Evolutionary conservation across 1,139 yeast species (phyloP).

Genomic region (Geotrichum histeridarum): DNA sequence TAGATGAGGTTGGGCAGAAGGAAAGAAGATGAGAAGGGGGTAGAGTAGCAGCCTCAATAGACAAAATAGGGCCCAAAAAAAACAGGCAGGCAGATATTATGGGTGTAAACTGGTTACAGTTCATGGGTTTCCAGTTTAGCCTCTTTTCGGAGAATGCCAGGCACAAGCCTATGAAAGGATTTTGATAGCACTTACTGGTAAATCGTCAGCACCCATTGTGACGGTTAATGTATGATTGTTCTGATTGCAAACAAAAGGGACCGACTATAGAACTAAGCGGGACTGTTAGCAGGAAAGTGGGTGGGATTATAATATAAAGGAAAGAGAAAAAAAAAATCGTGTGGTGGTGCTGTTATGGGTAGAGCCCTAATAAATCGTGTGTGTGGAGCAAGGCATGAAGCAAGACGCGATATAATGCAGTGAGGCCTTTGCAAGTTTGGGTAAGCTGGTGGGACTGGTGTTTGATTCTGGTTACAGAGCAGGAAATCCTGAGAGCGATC

Average conservation of each 20-base stretch:
- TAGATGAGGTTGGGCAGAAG: not conserved
- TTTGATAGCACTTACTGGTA: conserved; percentile 23
- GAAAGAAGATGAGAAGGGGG: not conserved
- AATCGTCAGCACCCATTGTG: conserved; percentile 23
- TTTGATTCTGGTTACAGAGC: too few relatives aligned
- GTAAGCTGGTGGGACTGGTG: too few relatives aligned
- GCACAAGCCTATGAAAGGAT: not conserved
- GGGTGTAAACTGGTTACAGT: conserved; percentile 1
- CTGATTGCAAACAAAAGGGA: too few relatives aligned
- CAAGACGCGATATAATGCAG: too few relatives aligned
- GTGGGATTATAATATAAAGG: not conserved
- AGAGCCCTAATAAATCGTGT: not conserved
- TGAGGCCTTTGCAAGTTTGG: too few relatives aligned
- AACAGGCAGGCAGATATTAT: too few relatives aligned
- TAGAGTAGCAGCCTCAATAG: not conserved
- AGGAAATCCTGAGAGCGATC: too few relatives aligned
- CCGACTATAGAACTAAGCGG: not conserved
- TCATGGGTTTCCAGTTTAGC: not conserved
- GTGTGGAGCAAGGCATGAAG: too few relatives aligned
- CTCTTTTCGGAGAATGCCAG: conserved; percentile 10
- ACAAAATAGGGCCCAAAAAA: not conserved
- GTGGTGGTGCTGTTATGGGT: conserved; percentile 3
- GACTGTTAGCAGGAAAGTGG: not conserved
- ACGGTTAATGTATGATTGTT: not conserved
- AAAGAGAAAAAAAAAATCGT: not conserved